Evolutionary conservation across 257 asterid species (phyloP).

Genomic region (Fraxinus quadrangulata): DNA sequence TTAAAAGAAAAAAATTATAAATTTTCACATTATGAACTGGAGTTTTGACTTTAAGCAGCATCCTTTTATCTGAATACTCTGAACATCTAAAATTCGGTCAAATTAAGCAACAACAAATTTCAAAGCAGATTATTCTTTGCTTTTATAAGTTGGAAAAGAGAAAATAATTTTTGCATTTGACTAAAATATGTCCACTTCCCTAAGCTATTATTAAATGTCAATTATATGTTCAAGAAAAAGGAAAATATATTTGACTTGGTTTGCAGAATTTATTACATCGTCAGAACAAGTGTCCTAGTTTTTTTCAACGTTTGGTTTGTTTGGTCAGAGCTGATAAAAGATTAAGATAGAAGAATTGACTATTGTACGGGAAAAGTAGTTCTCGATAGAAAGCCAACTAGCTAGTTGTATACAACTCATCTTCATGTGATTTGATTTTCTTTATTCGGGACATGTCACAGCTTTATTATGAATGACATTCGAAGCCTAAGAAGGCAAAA

Average conservation of each 20-base stretch:
- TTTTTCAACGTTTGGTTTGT: background rate
- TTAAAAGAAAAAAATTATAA: too few relatives aligned
- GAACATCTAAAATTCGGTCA: constrained; percentile 15
- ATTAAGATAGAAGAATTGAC: background rate
- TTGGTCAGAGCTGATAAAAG: background rate
- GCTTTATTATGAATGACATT: background rate
- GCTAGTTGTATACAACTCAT: background rate
- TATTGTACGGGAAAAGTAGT: background rate
- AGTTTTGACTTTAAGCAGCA: constrained; percentile 33
- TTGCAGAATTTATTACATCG: constrained; percentile 27
- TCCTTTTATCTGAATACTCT: constrained; percentile 26
- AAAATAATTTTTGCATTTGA: constrained; percentile 26
- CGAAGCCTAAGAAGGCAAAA: background rate
- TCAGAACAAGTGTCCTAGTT: constrained; percentile 7
- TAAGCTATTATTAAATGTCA: background rate
- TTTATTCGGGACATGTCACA: background rate
- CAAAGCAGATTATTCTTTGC: constrained; percentile 19
- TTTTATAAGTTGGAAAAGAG: constrained; percentile 10
- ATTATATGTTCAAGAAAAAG: constrained; percentile 22
- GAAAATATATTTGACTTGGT: background rate
- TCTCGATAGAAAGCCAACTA: background rate
- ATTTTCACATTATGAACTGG: constrained; percentile 25
- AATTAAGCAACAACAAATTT: constrained; percentile 22
- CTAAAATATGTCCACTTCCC: constrained; percentile 20
- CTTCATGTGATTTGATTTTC: background rate